Percentiles rank a stretch among this genome's conserved stretches.
These are phyloP conservation scores for Pseudogymnoascus sp. DNA, from an alignment of 2,329 filamentous ascomycete species.

Conservation along the genomic window DNA sequence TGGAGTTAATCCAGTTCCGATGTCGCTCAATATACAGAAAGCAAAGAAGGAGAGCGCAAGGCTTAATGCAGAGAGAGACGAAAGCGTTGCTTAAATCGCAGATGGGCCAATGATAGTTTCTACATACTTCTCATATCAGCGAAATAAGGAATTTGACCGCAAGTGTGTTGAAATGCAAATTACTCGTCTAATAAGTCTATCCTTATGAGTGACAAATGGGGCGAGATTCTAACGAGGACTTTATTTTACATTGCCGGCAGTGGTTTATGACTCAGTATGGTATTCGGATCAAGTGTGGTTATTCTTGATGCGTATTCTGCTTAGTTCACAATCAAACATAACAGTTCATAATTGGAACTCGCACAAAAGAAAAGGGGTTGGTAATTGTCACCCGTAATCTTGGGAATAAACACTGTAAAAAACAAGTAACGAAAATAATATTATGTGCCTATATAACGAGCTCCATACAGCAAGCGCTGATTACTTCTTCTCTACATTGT, in stretches of 20 bases:
- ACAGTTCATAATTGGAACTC: no score
- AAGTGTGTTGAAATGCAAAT: no score
- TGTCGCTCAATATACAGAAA: conserved; percentile 34
- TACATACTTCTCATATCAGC: background rate
- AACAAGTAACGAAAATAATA: no score
- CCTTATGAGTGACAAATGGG: background rate
- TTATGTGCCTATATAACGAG: background rate
- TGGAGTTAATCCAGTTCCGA: conserved; percentile 35
- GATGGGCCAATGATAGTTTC: background rate
- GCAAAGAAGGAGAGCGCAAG: conserved; percentile 30
- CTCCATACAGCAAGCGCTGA: background rate
- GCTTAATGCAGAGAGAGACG: conserved; percentile 13
- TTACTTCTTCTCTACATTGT: background rate
- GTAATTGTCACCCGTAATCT: no score
- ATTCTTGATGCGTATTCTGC: background rate
- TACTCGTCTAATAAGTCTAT: background rate
- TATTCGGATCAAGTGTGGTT: background rate
- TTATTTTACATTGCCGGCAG: background rate
- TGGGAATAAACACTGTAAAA: no score
- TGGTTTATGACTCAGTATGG: background rate
- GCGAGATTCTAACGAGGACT: background rate
- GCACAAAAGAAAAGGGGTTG: no score
- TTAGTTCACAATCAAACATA: no score
- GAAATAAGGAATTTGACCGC: background rate
- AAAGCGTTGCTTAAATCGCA: background rate